A percentile compares a stretch with the other conserved stretches of the same genome.
Evolutionary conservation across 2,329 filamentous ascomycete genomes (phyloP).

Genomic region (Trichoderma sp.): DNA sequence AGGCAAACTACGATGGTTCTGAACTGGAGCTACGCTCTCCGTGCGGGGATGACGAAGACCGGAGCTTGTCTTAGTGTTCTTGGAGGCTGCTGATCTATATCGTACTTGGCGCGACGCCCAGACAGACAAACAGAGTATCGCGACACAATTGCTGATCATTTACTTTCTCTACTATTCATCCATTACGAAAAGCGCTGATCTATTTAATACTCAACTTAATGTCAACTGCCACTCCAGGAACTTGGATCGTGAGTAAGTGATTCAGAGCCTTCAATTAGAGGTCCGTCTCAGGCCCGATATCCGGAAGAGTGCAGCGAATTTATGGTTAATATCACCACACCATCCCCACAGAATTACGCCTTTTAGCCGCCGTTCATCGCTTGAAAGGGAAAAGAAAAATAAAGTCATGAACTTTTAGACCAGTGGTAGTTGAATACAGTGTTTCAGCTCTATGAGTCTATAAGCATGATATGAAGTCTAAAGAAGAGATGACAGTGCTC

Average conservation of each 20-base stretch:
- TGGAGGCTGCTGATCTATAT: neutral
- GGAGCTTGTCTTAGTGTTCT: neutral
- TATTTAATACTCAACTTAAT: neutral
- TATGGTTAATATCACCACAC: neutral
- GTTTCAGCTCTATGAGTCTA: no score
- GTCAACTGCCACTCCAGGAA: neutral
- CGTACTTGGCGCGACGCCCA: no score
- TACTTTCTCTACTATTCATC: neutral
- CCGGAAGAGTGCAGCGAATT: neutral
- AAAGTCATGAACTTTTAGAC: neutral
- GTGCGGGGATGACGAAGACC: neutral
- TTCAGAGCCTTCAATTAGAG: neutral
- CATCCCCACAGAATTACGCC: neutral
- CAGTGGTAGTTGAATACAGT: no score
- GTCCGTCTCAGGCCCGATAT: neutral
- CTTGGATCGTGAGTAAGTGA: neutral
- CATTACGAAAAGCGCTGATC: neutral
- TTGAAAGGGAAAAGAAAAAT: neutral
- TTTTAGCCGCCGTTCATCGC: neutral
- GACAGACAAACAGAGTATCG: neutral
- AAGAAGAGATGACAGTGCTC: neutral
- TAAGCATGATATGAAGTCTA: neutral
- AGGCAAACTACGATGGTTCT: neutral
- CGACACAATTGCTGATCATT: neutral
- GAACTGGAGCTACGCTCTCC: neutral